Evolutionary conservation across 2,329 filamentous ascomycete genomes (phyloP).

Genomic region (Aureobasidium sp.): DNA sequence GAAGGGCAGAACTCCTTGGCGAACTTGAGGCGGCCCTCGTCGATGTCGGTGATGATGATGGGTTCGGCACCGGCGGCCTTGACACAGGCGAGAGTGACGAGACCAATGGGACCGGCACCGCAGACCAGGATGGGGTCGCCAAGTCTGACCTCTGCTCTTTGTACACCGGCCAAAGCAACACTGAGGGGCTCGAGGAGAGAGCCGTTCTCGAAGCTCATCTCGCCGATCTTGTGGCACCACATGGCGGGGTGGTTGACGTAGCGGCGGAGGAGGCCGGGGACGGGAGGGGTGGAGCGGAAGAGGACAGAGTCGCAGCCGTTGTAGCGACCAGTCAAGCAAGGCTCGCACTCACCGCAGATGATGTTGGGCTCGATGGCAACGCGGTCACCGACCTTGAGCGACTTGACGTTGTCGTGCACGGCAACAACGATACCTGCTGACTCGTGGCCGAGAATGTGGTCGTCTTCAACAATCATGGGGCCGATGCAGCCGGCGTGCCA

Average conservation of each 20-base stretch:
- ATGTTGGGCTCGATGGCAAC: conserved; percentile 92
- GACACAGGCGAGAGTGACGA: conserved; percentile 78
- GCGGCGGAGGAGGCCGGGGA: conserved; percentile 75
- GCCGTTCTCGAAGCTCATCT: conserved; percentile 87
- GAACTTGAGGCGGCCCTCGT: conserved; percentile 73
- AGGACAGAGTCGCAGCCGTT: conserved; percentile 82
- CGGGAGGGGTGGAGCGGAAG: conserved; percentile 86
- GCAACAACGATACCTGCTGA: conserved; percentile 76
- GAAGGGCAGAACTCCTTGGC: conserved; percentile 74
- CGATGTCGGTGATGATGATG: conserved; percentile 90
- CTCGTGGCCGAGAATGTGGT: conserved; percentile 92
- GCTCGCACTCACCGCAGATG: conserved; percentile 83
- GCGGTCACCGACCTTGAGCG: conserved; percentile 75
- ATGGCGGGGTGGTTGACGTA: conserved; percentile 91
- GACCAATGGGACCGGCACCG: conserved; percentile 86
- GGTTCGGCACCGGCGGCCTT: conserved; percentile 82
- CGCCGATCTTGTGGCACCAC: conserved; percentile 93
- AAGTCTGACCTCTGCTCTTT: conserved; percentile 68
- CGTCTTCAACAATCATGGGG: conserved; percentile 82
- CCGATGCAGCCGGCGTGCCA: conserved; percentile 95
- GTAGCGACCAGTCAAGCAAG: conserved; percentile 85
- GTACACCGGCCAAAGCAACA: conserved; percentile 80
- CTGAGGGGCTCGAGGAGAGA: conserved; percentile 83
- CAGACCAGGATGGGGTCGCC: conserved; percentile 85
- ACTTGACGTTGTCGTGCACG: conserved; percentile 68